A percentile compares a stretch with the other conserved stretches of the same genome.
Conservation (phyloP, 1,284 basidiomycete genomes). For the Moesziomyces antarcticus region DNA sequence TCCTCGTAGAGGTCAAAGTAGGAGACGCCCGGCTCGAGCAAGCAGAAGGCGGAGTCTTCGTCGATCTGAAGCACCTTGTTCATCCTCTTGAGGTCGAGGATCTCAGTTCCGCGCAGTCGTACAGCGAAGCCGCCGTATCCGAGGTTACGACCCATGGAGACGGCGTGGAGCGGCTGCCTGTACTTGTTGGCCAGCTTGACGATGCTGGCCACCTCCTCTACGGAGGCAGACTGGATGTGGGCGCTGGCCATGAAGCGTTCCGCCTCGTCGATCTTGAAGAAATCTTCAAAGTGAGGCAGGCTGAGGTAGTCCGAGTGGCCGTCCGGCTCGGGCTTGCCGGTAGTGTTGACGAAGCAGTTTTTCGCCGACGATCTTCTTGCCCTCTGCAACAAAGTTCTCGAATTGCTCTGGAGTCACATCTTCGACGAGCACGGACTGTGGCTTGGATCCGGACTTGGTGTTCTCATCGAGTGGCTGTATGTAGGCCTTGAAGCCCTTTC, state of each 20-base stretch:
- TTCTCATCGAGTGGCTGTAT: neutral
- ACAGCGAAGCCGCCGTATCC: conserved; percentile 54
- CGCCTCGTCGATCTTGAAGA: conserved; percentile 14
- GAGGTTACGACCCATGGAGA: conserved; percentile 49
- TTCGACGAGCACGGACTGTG: too few relatives aligned
- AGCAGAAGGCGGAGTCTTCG: conserved; percentile 38
- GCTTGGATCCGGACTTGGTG: neutral
- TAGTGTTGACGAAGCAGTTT: too few relatives aligned
- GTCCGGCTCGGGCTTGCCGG: too few relatives aligned
- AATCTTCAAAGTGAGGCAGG: conserved; percentile 1
- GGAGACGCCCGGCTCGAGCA: conserved; percentile 53
- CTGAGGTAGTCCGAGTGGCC: too few relatives aligned
- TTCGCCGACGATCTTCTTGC: too few relatives aligned
- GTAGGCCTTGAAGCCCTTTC: conserved; percentile 3
- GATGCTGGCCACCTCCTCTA: conserved; percentile 39
- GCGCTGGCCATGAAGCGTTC: conserved; percentile 18
- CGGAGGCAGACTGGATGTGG: conserved; percentile 9
- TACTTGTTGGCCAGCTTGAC: conserved; percentile 48
- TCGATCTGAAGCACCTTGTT: conserved; percentile 53
- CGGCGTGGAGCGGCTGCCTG: conserved; percentile 43
- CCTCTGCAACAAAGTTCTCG: too few relatives aligned
- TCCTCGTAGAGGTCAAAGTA: conserved; percentile 60
- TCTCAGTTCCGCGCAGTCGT: conserved; percentile 46
- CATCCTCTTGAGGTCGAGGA: conserved; percentile 50
- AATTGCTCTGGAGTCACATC: too few relatives aligned